Percentiles rank a stretch among this genome's conserved stretches.
Evolutionary conservation across 2,329 filamentous ascomycete genomes (phyloP).

Genomic region (Pyrenochaeta sp.): DNA sequence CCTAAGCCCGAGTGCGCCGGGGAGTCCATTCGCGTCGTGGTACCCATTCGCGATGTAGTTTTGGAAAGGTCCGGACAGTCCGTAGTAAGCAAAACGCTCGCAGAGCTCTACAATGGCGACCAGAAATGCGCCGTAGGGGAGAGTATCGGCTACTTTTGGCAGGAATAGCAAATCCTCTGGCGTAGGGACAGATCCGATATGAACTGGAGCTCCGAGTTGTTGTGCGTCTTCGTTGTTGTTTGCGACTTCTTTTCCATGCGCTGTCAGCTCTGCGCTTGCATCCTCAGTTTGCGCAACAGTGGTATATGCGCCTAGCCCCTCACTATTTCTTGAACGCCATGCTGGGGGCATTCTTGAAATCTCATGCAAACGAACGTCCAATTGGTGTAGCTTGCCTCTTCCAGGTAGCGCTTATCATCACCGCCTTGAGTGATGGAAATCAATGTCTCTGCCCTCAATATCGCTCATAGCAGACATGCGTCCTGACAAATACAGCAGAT

Average conservation of each 20-base stretch:
- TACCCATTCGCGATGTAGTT: slow-evolving; percentile 59
- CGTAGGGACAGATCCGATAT: slow-evolving; percentile 34
- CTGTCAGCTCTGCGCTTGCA: slow-evolving; percentile 19
- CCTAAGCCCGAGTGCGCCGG: slow-evolving; percentile 52
- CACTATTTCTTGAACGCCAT: slow-evolving; percentile 22
- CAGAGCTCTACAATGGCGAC: slow-evolving; percentile 60
- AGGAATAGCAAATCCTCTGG: slow-evolving; percentile 36
- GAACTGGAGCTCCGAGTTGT: slow-evolving; percentile 11
- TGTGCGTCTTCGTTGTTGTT: not conserved
- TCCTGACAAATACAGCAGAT: not conserved
- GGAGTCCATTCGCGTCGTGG: slow-evolving; percentile 50
- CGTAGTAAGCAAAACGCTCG: slow-evolving; percentile 59
- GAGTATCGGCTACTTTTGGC: slow-evolving; percentile 52
- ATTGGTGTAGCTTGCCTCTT: not conserved
- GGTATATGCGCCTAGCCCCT: slow-evolving; percentile 39
- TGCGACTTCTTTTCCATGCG: slow-evolving; percentile 21
- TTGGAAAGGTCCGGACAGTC: slow-evolving; percentile 58
- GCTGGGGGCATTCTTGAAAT: slow-evolving; percentile 27
- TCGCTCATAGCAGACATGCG: not conserved
- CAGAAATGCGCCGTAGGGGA: slow-evolving; percentile 56
- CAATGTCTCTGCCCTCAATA: not conserved
- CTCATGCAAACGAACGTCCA: not conserved
- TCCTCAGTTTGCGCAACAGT: slow-evolving; percentile 44
- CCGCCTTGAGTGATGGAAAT: not conserved
- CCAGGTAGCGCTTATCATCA: not conserved